Evolutionary conservation across 768 basidiomycete species (phyloP).

Genomic region (Boletus insuetus): DNA sequence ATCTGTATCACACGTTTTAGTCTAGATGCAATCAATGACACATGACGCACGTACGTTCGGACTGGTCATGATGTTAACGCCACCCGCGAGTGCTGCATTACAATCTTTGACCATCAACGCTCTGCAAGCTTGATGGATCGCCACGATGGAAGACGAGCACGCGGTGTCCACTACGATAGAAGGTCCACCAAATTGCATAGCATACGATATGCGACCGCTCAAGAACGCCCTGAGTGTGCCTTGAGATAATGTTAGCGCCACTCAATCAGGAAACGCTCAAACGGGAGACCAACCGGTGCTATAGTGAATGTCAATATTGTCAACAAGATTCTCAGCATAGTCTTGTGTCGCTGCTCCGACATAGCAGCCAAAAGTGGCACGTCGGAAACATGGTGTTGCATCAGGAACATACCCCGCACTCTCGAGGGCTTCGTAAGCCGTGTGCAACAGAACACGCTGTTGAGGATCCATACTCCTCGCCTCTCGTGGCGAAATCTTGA

Average conservation of each 20-base stretch:
- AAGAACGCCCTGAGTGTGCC: slow-evolving; percentile 69
- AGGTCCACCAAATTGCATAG: slow-evolving; percentile 65
- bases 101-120: slow-evolving; percentile 65
- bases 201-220: slow-evolving; percentile 69
- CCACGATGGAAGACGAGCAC: slow-evolving; percentile 68
- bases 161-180: slow-evolving; percentile 73
- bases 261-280: background rate
- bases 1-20: slow-evolving; percentile 42
- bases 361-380: slow-evolving; percentile 60
- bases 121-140: slow-evolving; percentile 67
- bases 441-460: slow-evolving; percentile 64
- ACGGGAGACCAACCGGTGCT: slow-evolving; percentile 49
- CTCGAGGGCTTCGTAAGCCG: slow-evolving; percentile 67
- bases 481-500: slow-evolving; percentile 71
- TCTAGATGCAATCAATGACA: background rate
- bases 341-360: slow-evolving; percentile 71
- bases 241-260: background rate
- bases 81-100: slow-evolving; percentile 65
- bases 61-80: slow-evolving; percentile 69
- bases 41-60: slow-evolving; percentile 53
- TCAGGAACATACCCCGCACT: slow-evolving; percentile 67
- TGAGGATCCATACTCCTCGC: slow-evolving; percentile 77
- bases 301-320: slow-evolving; percentile 68
- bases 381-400: slow-evolving; percentile 47
- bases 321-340: slow-evolving; percentile 61